phyloP scores from a whole-genome alignment of 768 basidiomycete species.

The Cystobasidium tubakii region DNA sequence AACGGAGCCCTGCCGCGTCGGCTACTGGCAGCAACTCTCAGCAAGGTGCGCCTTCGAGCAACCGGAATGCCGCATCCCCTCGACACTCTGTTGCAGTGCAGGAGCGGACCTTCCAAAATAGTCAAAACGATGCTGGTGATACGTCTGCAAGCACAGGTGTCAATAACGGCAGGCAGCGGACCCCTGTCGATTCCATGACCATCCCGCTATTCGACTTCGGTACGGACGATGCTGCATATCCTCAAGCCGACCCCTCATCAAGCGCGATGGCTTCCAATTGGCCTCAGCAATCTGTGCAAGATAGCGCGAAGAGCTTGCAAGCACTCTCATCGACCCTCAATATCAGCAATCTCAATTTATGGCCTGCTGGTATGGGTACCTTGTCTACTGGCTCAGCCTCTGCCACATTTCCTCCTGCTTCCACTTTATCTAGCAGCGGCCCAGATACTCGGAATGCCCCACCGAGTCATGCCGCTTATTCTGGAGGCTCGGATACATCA shows the following conservation, averaged over 20 bases:
- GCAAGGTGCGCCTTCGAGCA: not conserved
- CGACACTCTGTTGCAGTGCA: not conserved
- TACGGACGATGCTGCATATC: not conserved
- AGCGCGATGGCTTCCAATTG: not conserved
- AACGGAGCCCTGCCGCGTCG: not conserved
- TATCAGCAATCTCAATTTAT: not conserved
- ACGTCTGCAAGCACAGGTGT: not conserved
- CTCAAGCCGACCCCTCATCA: not conserved
- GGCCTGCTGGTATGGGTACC: not conserved
- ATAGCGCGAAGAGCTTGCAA: not conserved
- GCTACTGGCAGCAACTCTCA: not conserved
- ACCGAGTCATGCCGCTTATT: not conserved
- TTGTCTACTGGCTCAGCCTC: not conserved
- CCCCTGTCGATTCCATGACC: not conserved
- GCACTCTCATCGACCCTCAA: constrained; percentile 1
- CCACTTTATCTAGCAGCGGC: not conserved
- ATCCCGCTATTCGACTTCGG: not conserved
- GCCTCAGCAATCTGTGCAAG: not conserved
- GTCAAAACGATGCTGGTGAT: not conserved
- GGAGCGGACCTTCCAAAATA: not conserved
- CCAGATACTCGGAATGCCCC: not conserved
- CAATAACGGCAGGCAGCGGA: not conserved
- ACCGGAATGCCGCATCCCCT: not conserved
- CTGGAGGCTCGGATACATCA: not conserved
- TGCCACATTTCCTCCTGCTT: not conserved